phyloP scores from a whole-genome alignment of 1,284 basidiomycete genomes.

The Ceratobasidium sp. region DNA sequence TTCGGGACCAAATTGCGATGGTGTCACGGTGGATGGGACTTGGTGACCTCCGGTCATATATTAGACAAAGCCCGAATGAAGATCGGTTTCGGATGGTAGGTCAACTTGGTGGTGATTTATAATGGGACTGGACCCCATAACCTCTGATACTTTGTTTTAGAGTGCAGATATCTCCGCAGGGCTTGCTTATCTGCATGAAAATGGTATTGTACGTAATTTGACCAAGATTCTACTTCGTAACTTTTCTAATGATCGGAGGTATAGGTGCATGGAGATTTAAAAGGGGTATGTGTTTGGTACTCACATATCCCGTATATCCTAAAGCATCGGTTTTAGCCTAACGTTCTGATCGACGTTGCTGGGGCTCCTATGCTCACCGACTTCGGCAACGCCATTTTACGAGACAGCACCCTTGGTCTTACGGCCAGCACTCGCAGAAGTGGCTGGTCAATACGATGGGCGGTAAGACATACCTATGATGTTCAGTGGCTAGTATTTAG shows the following conservation, averaged over 20 bases:
- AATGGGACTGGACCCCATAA: too few species aligned
- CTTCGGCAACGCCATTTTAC: conserved; percentile 7
- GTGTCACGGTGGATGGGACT: background rate
- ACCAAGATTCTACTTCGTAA: background rate
- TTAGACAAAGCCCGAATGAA: background rate
- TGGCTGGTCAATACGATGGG: background rate
- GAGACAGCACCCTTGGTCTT: background rate
- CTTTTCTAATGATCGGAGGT: background rate
- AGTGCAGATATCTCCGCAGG: background rate
- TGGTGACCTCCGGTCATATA: background rate
- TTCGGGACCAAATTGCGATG: too few species aligned
- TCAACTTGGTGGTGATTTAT: background rate
- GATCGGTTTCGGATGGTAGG: background rate
- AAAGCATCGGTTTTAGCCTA: background rate
- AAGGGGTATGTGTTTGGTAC: background rate
- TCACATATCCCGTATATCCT: background rate
- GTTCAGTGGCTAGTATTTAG: background rate
- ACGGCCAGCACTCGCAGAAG: background rate
- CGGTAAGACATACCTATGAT: background rate
- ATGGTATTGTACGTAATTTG: conserved; percentile 11
- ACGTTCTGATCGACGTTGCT: background rate
- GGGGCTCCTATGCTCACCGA: conserved; percentile 14
- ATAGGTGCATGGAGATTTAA: conserved; percentile 14
- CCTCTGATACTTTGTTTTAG: background rate
- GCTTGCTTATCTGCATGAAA: background rate